phyloP scores from a whole-genome alignment of 305 asterid species.

The Fraxinus xanthoxyloides region DNA sequence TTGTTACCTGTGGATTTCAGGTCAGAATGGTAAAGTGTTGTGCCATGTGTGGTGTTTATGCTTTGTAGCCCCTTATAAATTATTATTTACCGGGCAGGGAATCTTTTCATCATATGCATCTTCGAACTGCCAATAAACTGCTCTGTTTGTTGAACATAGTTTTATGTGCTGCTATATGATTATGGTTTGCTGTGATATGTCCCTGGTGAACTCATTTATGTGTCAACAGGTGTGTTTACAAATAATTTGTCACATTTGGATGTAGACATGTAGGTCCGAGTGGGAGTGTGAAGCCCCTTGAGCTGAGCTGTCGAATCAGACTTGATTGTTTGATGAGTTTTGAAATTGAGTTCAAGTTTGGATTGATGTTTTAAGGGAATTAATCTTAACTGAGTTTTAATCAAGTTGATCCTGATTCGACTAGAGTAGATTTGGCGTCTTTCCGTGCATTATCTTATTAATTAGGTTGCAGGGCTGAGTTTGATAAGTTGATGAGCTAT shows the following conservation, averaged over 20 bases:
- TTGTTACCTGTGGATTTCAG: neutral
- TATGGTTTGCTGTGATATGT: neutral
- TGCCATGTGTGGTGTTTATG: neutral
- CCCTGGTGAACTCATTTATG: neutral
- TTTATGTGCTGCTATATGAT: slow-evolving; percentile 5
- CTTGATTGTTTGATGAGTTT: slow-evolving; percentile 4
- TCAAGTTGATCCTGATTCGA: neutral
- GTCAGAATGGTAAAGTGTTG: neutral
- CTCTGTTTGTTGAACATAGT: neutral
- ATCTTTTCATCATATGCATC: slow-evolving; percentile 1
- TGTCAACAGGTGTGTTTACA: neutral
- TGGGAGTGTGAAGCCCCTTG: neutral
- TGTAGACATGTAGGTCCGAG: neutral
- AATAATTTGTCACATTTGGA: neutral
- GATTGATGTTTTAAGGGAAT: neutral
- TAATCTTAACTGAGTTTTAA: neutral
- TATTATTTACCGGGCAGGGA: slow-evolving; percentile 1
- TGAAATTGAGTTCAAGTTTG: neutral
- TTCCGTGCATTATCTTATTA: neutral
- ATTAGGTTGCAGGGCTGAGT: neutral
- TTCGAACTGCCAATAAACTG: neutral
- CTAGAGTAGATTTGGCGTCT: neutral
- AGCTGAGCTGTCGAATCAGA: neutral
- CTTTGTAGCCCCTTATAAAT: slow-evolving; percentile 14
- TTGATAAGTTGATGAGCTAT: neutral